These are phyloP conservation scores for Peniophora sp. DNA, from an alignment of 1,284 basidiomycete genomes.

Conservation along the genomic window DNA sequence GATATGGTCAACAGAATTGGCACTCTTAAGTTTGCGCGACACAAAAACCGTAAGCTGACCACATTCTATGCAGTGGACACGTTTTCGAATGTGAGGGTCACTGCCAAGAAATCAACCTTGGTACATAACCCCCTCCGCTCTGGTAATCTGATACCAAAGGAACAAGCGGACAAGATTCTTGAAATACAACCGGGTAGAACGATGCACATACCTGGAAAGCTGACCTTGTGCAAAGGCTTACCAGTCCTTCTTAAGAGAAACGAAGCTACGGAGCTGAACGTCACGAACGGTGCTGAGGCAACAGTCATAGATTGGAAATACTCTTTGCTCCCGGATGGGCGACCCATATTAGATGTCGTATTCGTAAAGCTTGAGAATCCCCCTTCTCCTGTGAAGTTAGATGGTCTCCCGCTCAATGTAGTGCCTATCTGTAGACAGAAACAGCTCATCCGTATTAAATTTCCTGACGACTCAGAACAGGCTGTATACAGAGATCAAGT, in stretches of 20 bases:
- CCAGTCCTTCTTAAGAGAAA: conserved; percentile 31
- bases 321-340: conserved; percentile 5
- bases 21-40: conserved; percentile 18
- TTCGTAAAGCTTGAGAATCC: conserved; percentile 28
- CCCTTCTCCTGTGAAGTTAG: conserved; percentile 20
- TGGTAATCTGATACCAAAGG: too few species aligned
- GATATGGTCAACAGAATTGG: conserved; percentile 25
- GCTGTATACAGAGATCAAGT: conserved; percentile 24
- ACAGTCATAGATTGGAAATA: conserved; percentile 24
- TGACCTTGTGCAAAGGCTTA: conserved; percentile 28
- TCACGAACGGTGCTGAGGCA: conserved; percentile 34
- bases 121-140: too few species aligned
- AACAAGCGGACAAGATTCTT: conserved; percentile 17
- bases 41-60: conserved; percentile 17
- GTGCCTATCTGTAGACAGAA: conserved; percentile 20
- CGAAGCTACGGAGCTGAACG: conserved; percentile 27
- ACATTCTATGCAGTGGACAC: conserved; percentile 14
- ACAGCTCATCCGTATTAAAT: conserved; percentile 8
- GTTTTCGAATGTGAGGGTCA: too few species aligned
- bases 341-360: conserved; percentile 20
- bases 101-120: too few species aligned
- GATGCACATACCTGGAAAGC: conserved; percentile 19
- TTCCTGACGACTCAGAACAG: conserved; percentile 20
- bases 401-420: conserved; percentile 28
- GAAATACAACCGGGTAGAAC: conserved; percentile 13